These are phyloP conservation scores for Fragaria iinumae DNA, from an alignment of 306 rosid species.

Conservation along the genomic window DNA sequence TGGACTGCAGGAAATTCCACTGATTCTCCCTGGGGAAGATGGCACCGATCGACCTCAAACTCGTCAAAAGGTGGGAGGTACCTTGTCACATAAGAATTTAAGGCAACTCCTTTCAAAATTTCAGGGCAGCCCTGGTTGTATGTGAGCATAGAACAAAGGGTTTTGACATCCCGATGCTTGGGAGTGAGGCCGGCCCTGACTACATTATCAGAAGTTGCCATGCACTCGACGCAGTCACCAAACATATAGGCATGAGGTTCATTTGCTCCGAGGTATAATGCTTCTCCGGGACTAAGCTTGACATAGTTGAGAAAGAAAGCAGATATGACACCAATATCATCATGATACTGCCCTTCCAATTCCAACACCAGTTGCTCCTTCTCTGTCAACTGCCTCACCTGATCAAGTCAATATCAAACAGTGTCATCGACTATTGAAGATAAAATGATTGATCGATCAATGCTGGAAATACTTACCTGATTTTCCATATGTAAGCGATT, in stretches of 20 bases:
- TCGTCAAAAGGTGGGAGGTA: constrained; percentile 84
- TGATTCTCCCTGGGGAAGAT: constrained; percentile 60
- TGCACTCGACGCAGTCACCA: constrained; percentile 87
- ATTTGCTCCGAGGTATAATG: constrained; percentile 75
- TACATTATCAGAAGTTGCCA: constrained; percentile 99
- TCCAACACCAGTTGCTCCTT: constrained; percentile 73
- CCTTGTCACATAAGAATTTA: constrained; percentile 55
- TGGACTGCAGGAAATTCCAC: constrained; percentile 57
- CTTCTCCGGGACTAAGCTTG: constrained; percentile 88
- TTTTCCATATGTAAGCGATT: constrained; percentile 60
- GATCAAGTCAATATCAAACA: constrained; percentile 21
- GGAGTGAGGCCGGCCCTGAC: constrained; percentile 97
- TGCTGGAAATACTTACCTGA: constrained; percentile 40
- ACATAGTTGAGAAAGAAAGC: constrained; percentile 90
- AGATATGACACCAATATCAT: constrained; percentile 77
- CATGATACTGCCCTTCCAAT: constrained; percentile 81
- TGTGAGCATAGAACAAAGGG: constrained; percentile 90
- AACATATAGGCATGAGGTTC: constrained; percentile 88
- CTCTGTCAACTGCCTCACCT: constrained; percentile 76
- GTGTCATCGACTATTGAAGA: background rate
- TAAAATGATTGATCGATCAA: background rate
- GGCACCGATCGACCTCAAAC: constrained; percentile 77
- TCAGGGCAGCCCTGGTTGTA: constrained; percentile 72
- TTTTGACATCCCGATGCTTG: constrained; percentile 71
- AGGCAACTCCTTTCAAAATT: constrained; percentile 59